phyloP scores from a whole-genome alignment of 2,329 filamentous ascomycete species.

The Neurospora sp. region DNA sequence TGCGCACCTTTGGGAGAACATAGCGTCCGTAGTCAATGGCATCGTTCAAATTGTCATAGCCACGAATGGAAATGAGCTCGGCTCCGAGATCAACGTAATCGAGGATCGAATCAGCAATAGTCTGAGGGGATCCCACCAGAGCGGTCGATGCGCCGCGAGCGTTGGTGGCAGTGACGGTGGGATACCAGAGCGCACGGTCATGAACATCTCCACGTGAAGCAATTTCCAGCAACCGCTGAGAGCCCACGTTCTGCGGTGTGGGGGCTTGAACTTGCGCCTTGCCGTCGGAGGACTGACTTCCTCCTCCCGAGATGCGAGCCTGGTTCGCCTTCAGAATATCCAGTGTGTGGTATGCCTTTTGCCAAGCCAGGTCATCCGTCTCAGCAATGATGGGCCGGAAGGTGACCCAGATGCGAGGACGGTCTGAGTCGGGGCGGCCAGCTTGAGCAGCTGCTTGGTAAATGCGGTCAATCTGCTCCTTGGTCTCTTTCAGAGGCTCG shows the following conservation, averaged over 20 bases:
- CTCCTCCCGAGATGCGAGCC: not conserved
- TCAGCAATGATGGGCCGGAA: conserved; percentile 52
- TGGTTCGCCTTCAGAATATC: conserved; percentile 37
- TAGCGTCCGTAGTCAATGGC: conserved; percentile 49
- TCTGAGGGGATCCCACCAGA: conserved; percentile 43
- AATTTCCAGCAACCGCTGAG: conserved; percentile 48
- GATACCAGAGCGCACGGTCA: conserved; percentile 53
- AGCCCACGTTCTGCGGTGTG: conserved; percentile 47
- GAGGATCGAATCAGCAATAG: conserved; percentile 42
- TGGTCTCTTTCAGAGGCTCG: conserved; percentile 52
- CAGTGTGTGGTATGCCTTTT: conserved; percentile 46
- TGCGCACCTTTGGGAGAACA: conserved; percentile 40
- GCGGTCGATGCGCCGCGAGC: conserved; percentile 49
- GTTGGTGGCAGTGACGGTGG: conserved; percentile 50
- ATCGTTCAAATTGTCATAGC: conserved; percentile 52
- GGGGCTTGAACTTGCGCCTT: conserved; percentile 24
- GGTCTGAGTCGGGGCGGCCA: conserved; percentile 35
- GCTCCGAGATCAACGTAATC: conserved; percentile 47
- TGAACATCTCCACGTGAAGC: conserved; percentile 46
- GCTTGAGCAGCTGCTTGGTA: conserved; percentile 49
- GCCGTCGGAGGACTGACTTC: conserved; percentile 13
- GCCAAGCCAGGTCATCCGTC: conserved; percentile 53
- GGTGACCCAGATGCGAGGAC: conserved; percentile 53
- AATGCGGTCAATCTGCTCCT: conserved; percentile 51
- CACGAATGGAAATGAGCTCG: conserved; percentile 49